A percentile compares a stretch with the other conserved stretches of the same genome.
These are phyloP conservation scores for Spongiforma sp. DNA, from an alignment of 1,284 basidiomycete genomes.

Conservation along the genomic window DNA sequence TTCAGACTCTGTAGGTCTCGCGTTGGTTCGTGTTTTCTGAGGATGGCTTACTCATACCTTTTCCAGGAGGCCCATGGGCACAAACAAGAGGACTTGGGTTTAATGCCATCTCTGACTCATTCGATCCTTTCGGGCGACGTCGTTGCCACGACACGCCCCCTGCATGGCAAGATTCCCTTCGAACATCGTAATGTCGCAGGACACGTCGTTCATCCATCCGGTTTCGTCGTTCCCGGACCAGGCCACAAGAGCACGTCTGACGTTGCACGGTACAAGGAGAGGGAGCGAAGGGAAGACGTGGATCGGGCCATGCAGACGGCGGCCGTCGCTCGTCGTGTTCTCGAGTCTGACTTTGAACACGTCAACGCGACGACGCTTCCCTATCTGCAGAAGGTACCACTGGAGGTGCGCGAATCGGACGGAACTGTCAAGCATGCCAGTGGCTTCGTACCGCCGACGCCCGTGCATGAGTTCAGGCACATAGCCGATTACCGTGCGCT, in stretches of 20 bases:
- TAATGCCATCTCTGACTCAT: constrained; percentile 31
- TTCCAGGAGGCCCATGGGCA: constrained; percentile 2
- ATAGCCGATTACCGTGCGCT: constrained; percentile 13
- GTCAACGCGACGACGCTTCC: constrained; percentile 35
- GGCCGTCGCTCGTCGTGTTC: constrained; percentile 37
- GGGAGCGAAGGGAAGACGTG: constrained; percentile 20
- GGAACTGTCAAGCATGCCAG: constrained; percentile 41
- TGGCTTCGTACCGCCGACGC: constrained; percentile 44
- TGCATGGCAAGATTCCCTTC: constrained; percentile 31
- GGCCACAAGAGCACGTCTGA: constrained; percentile 30
- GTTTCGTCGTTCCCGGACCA: constrained; percentile 38
- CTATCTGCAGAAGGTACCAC: constrained; percentile 38
- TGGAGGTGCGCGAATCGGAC: constrained; percentile 38
- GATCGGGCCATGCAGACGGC: constrained; percentile 35
- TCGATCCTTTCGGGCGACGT: constrained; percentile 33
- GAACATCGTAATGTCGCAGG: constrained; percentile 33
- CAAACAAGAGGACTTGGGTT: constrained; percentile 17
- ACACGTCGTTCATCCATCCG: constrained; percentile 34
- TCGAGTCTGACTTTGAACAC: constrained; percentile 34
- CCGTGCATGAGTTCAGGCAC: constrained; percentile 39
- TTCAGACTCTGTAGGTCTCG: constrained; percentile 15
- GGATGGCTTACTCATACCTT: neutral
- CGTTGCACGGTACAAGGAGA: constrained; percentile 33
- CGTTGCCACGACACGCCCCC: constrained; percentile 33
- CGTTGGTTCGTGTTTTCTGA: too few relatives aligned